These are phyloP conservation scores for Myriosclerotinia scirpicola DNA, from an alignment of 2,329 filamentous ascomycete species.

Conservation along the genomic window DNA sequence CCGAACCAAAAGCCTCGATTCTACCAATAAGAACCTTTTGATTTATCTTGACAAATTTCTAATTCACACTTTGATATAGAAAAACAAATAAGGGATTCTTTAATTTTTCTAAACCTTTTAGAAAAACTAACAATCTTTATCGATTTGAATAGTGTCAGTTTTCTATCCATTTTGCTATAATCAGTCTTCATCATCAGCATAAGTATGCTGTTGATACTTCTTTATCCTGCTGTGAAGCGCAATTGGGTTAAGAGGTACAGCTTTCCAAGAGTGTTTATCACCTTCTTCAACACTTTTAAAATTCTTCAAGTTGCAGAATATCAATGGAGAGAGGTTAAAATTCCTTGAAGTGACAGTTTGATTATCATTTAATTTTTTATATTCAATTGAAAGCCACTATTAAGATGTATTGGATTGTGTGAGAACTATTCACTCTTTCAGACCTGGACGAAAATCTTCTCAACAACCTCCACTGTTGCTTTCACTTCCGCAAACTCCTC, in stretches of 20 bases:
- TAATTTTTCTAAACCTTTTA: background rate
- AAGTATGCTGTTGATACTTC: background rate
- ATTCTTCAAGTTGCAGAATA: background rate
- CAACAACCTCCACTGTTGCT: background rate
- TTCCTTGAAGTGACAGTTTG: no score
- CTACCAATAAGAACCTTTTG: background rate
- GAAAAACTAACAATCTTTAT: background rate
- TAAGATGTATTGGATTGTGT: background rate
- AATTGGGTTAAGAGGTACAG: background rate
- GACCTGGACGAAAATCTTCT: background rate
- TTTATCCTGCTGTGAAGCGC: background rate
- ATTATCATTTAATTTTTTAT: no score
- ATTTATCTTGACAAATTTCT: background rate
- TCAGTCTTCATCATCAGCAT: background rate
- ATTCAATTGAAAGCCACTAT: background rate
- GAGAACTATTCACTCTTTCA: background rate
- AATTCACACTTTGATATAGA: no score
- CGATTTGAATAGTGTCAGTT: background rate
- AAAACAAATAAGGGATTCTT: no score
- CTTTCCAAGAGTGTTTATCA: background rate
- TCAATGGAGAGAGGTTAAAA: background rate
- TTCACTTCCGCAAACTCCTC: slow-evolving; percentile 5
- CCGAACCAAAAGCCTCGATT: background rate
- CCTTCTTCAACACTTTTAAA: background rate
- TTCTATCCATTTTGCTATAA: background rate